phyloP scores from a whole-genome alignment of 768 basidiomycete species.

The Amanita thiersii region DNA sequence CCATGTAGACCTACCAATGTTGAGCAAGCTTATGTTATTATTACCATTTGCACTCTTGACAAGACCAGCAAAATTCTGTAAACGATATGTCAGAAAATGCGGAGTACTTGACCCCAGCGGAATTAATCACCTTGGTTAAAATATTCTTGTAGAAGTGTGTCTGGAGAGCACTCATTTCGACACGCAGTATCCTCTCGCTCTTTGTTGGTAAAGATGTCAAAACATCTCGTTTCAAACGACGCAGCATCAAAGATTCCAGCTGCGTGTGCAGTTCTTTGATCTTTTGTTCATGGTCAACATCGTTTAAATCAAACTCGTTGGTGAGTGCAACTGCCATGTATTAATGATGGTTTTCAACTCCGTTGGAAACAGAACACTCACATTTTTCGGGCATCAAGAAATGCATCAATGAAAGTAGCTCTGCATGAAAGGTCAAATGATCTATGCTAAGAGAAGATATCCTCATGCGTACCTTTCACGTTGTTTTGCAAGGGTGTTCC shows the following conservation, averaged over 20 bases:
- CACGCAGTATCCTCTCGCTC: slow-evolving; percentile 94
- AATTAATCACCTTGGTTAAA: slow-evolving; percentile 63
- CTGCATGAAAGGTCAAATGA: slow-evolving; percentile 29
- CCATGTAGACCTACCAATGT: slow-evolving; percentile 56
- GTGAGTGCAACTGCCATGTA: slow-evolving; percentile 68
- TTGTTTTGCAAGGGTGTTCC: slow-evolving; percentile 99
- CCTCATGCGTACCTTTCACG: slow-evolving; percentile 70
- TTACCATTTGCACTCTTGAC: slow-evolving; percentile 85
- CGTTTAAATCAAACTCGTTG: slow-evolving; percentile 92
- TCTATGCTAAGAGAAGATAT: not conserved
- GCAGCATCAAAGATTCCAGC: slow-evolving; percentile 88
- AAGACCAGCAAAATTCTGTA: slow-evolving; percentile 86
- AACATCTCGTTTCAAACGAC: slow-evolving; percentile 93
- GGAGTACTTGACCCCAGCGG: slow-evolving; percentile 5
- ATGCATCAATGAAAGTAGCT: slow-evolving; percentile 95
- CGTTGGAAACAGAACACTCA: slow-evolving; percentile 26
- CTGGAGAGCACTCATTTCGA: slow-evolving; percentile 95
- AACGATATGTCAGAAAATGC: slow-evolving; percentile 6
- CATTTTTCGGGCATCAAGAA: slow-evolving; percentile 99
- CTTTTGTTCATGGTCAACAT: slow-evolving; percentile 87
- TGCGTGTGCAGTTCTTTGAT: slow-evolving; percentile 95
- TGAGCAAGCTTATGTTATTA: slow-evolving; percentile 90
- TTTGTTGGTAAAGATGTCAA: slow-evolving; percentile 94
- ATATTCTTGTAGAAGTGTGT: slow-evolving; percentile 99
- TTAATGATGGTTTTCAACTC: not conserved